Evolutionary conservation across 352 stramenopile species (phyloP).

Genomic region (Hyaloperonospora arabidopsidis): DNA sequence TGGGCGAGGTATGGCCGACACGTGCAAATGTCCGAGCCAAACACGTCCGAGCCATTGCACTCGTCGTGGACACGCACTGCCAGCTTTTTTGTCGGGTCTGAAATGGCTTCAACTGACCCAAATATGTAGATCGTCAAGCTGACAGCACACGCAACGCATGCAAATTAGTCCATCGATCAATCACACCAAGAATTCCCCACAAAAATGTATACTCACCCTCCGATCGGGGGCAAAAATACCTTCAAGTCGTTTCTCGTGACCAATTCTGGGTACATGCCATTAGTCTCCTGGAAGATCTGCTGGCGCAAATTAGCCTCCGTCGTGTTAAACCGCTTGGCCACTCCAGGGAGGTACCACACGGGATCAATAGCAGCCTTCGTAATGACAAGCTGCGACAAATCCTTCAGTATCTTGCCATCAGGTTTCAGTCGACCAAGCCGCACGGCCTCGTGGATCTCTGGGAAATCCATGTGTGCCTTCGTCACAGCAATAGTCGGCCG

Average conservation of each 20-base stretch:
- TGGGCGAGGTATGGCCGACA: constrained; percentile 98
- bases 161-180: too few relatives aligned
- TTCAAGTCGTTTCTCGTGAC: constrained; percentile 98
- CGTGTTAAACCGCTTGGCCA: constrained; percentile 97
- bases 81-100: constrained; percentile 95
- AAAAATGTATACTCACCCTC: constrained; percentile 56
- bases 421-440: constrained; percentile 88
- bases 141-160: not conserved
- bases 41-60: constrained; percentile 98
- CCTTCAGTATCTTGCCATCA: constrained; percentile 94
- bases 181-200: not conserved
- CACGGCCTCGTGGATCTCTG: constrained; percentile 95
- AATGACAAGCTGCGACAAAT: constrained; percentile 87
- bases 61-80: constrained; percentile 98
- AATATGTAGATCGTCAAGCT: constrained; percentile 97
- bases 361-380: constrained; percentile 98
- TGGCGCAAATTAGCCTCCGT: constrained; percentile 92
- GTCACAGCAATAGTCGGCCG: constrained; percentile 95
- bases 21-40: constrained; percentile 98
- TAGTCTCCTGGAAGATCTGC: constrained; percentile 98
- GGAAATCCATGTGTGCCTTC: constrained; percentile 98
- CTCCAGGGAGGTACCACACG: constrained; percentile 98
- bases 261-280: constrained; percentile 99
- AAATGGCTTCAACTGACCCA: constrained; percentile 93
- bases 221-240: constrained; percentile 97